Evolutionary conservation across 768 basidiomycete genomes (phyloP), one percentile per base, ranked within the genome.

Genomic region (Pilatotrama ljubarskyi): DNA sequence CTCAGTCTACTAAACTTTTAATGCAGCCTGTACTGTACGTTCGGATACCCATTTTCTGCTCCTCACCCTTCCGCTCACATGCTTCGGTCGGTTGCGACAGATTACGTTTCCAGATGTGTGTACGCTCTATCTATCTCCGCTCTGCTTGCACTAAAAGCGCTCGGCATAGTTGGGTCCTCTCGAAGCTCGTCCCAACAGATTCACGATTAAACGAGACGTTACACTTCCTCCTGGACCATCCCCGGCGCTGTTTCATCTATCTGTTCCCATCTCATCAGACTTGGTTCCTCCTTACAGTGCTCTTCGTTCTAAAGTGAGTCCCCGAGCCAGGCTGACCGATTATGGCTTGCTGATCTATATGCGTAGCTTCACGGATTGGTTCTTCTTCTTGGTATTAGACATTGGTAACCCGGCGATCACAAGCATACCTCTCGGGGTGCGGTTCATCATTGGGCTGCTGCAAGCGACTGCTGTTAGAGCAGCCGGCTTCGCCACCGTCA

Each of bases 231-330:
- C 82, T 99, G 9, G 94, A 98, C 67, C 96, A 98, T 70, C 96
- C 96, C 13, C 85, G 96, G 11, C 84, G 92, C 62, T 96, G 94
- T 73, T 95, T 90, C 68, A 84, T 93, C 11, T 91, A 94, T 70
- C 81, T 96, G 9, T 96, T 96, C 66, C 94, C 94, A 0, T 87
- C 93, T 0, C 92, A 95, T 67, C 95, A 97, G 69, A 97, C 95
- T 3, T 94, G 93, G 92, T 91, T 96, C 65, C 82, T 97, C 5
- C 62, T 93, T 1, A 81, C 83, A 0, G 72, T 95, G 22, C 78
- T 97, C 22, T 37, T 90, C 3, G 64, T 76, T 0, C 75, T 96
- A 36, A 93, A 84, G 93, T 94, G 68, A 51, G 86, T 59, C 69
- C n/a, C 49, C 32, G 22, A 36, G 22, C 15, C 37, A 35, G n/a